phyloP scores from a whole-genome alignment of 805 yeast species.

The Yamadazyma scolyti region DNA sequence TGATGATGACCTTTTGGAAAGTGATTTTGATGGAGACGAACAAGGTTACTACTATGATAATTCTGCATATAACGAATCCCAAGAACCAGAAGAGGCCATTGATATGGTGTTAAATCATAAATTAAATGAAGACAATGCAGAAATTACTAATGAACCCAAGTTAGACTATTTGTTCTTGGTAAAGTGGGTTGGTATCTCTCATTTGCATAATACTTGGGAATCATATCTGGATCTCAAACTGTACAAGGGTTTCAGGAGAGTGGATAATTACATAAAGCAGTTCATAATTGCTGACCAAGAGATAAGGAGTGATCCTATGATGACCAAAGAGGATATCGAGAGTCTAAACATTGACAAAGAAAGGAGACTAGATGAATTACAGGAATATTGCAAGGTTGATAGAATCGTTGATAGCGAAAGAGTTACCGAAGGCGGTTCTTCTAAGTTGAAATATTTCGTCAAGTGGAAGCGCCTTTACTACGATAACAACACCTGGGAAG shows the following conservation, averaged over 20 bases:
- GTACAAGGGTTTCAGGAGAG: conserved; percentile 73
- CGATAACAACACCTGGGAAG: conserved; percentile 97
- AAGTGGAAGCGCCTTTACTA: conserved; percentile 93
- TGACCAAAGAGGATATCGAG: conserved; percentile 89
- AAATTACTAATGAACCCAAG: conserved; percentile 52
- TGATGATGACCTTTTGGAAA: conserved; percentile 52
- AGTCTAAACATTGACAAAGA: conserved; percentile 90
- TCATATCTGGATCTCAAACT: conserved; percentile 49
- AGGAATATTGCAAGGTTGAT: conserved; percentile 82
- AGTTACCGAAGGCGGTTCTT: conserved; percentile 57
- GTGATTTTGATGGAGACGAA: conserved; percentile 31
- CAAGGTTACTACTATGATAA: conserved; percentile 31
- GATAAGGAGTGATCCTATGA: conserved; percentile 71
- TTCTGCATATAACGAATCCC: conserved; percentile 27
- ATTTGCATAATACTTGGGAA: conserved; percentile 96
- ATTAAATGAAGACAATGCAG: conserved; percentile 27
- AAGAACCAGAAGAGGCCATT: conserved; percentile 30
- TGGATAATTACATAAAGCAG: conserved; percentile 87
- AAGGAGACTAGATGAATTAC: conserved; percentile 75
- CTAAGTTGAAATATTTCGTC: conserved; percentile 74
- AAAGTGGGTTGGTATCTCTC: conserved; percentile 87
- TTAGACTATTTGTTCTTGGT: conserved; percentile 56
- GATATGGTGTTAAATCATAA: conserved; percentile 42
- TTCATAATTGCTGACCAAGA: conserved; percentile 70
- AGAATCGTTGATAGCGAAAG: conserved; percentile 87